phyloP scores from a whole-genome alignment of 768 basidiomycete genomes.

The Russula lepida region DNA sequence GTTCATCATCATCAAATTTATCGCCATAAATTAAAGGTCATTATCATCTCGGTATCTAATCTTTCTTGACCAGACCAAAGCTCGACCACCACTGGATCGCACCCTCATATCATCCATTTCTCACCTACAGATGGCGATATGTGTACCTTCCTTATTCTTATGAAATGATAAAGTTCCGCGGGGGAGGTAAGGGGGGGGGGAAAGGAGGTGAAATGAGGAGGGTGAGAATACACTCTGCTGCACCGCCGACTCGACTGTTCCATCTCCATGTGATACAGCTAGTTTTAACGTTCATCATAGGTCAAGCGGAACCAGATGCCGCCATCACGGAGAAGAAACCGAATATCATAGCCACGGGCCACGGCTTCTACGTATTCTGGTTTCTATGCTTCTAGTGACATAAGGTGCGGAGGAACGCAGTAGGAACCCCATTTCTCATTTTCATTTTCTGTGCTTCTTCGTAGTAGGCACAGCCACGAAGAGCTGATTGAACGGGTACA shows the following conservation, averaged over 20 bases:
- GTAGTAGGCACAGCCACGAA: background rate
- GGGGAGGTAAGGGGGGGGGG: background rate
- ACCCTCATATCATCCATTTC: background rate
- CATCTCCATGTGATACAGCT: background rate
- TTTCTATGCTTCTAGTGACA: background rate
- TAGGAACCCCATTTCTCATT: background rate
- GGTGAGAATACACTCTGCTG: background rate
- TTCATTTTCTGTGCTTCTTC: background rate
- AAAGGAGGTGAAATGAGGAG: no score
- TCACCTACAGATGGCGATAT: background rate
- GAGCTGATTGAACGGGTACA: background rate
- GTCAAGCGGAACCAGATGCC: background rate
- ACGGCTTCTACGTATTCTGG: background rate
- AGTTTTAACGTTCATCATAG: background rate
- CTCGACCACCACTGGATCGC: background rate
- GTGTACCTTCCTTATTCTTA: background rate
- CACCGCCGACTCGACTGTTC: background rate
- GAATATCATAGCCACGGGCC: no score
- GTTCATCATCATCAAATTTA: no score
- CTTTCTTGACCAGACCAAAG: background rate
- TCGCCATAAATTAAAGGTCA: background rate
- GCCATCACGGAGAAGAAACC: background rate
- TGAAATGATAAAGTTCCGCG: background rate
- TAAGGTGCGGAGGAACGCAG: background rate
- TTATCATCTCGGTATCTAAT: no score